Evolutionary conservation across 2,329 filamentous ascomycete species (phyloP).

Genomic region (Bipolaris zeicola): DNA sequence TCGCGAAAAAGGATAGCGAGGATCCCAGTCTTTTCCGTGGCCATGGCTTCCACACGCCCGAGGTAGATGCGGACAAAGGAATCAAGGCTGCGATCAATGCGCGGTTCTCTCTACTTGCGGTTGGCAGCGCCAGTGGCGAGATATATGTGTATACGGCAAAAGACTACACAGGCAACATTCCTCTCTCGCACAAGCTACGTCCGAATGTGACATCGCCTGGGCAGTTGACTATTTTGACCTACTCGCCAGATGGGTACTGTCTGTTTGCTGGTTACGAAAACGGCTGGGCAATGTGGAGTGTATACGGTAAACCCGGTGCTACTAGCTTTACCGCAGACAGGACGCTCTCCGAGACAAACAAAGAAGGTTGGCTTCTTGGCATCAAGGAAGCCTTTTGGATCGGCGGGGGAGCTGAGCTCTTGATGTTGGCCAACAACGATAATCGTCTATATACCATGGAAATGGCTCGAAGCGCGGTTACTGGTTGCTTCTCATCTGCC

Average conservation of each 20-base stretch:
- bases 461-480: conserved; percentile 91
- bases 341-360: conserved; percentile 67
- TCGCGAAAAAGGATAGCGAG: conserved; percentile 48
- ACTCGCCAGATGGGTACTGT: conserved; percentile 95
- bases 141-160: conserved; percentile 90
- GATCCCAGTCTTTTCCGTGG: conserved; percentile 79
- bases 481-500: conserved; percentile 86
- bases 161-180: conserved; percentile 93
- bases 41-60: conserved; percentile 84
- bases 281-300: conserved; percentile 96
- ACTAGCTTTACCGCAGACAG: conserved; percentile 79
- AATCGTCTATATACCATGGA: conserved; percentile 86
- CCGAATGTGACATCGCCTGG: conserved; percentile 76
- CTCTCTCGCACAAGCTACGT: conserved; percentile 77
- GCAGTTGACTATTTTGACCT: conserved; percentile 72
- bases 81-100: conserved; percentile 86
- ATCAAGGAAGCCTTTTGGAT: conserved; percentile 82
- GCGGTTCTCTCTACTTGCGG: conserved; percentile 88
- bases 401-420: conserved; percentile 82
- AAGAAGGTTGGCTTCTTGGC: conserved; percentile 83
- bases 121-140: conserved; percentile 79
- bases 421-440: conserved; percentile 72
- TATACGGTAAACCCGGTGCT: conserved; percentile 88
- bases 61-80: conserved; percentile 64
- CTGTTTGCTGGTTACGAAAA: conserved; percentile 90